Conservation (phyloP, 2,329 filamentous ascomycete genomes). For the Fusarium aywerte region DNA sequence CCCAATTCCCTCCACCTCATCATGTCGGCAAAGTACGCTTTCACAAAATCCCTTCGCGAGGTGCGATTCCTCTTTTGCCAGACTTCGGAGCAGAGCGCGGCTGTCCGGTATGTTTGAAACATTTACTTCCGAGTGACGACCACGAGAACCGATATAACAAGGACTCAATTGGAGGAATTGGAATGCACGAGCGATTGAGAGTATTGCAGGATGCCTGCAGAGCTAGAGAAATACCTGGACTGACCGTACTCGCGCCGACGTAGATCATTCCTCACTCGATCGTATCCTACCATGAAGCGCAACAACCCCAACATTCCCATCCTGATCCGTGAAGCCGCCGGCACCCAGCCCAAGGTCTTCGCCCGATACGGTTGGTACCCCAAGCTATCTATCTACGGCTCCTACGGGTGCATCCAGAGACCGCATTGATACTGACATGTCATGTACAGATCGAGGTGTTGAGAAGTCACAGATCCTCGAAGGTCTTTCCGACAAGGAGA, state of each 20-base stretch:
- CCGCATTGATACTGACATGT: slow-evolving; percentile 19
- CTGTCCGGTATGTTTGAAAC: slow-evolving; percentile 74
- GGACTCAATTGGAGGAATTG: slow-evolving; percentile 29
- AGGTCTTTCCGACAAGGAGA: slow-evolving; percentile 69
- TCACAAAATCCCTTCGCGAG: slow-evolving; percentile 89
- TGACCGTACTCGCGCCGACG: slow-evolving; percentile 28
- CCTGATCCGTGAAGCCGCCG: slow-evolving; percentile 90
- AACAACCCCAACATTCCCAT: slow-evolving; percentile 96
- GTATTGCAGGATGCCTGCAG: background rate
- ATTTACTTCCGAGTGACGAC: background rate
- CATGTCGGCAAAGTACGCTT: slow-evolving; percentile 95
- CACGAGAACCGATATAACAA: slow-evolving; percentile 6
- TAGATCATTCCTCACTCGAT: slow-evolving; percentile 88
- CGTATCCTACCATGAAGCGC: slow-evolving; percentile 99
- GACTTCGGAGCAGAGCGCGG: slow-evolving; percentile 88
- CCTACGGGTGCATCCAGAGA: background rate
- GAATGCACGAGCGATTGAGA: background rate
- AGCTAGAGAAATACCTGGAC: slow-evolving; percentile 8
- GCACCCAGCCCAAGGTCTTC: slow-evolving; percentile 85
- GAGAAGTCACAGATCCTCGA: slow-evolving; percentile 69
- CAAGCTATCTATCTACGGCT: background rate
- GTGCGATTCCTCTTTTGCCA: slow-evolving; percentile 98
- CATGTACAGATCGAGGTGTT: slow-evolving; percentile 62
- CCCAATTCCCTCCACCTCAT: slow-evolving; percentile 37
- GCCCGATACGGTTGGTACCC: slow-evolving; percentile 83